Conservation (phyloP, 805 yeast species). For the Ascoidea tarda region DNA sequence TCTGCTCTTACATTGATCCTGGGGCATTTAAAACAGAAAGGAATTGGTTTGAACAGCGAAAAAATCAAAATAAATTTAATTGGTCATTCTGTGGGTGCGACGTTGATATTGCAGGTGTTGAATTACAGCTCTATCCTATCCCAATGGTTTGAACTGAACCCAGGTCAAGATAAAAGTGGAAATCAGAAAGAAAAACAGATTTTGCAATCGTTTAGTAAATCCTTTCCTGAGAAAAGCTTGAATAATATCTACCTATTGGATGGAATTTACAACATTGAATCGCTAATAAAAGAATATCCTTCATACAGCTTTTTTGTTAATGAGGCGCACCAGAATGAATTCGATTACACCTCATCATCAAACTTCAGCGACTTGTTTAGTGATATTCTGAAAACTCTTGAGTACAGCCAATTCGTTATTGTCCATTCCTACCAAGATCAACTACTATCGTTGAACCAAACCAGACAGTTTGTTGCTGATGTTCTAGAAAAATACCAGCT, state of each 20-base stretch:
- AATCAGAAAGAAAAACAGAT: constrained; percentile 4
- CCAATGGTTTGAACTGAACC: constrained; percentile 1
- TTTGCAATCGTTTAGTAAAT: neutral
- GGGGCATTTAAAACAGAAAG: constrained; percentile 4
- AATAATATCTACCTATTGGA: constrained; percentile 32
- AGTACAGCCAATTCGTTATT: constrained; percentile 18
- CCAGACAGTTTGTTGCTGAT: constrained; percentile 24
- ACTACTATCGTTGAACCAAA: constrained; percentile 38
- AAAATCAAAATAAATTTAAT: constrained; percentile 22
- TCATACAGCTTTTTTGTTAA: constrained; percentile 38
- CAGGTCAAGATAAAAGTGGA: constrained; percentile 8
- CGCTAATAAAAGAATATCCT: constrained; percentile 47
- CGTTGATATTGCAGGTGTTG: constrained; percentile 41
- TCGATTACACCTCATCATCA: constrained; percentile 12
- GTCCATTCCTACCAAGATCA: constrained; percentile 60
- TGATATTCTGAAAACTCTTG: constrained; percentile 1
- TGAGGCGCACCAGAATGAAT: constrained; percentile 35
- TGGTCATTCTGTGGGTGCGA: constrained; percentile 82
- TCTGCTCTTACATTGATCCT: constrained; percentile 20
- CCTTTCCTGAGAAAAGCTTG: constrained; percentile 1
- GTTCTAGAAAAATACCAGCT: constrained; percentile 4
- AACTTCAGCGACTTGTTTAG: constrained; percentile 8
- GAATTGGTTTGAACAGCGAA: constrained; percentile 10
- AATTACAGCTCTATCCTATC: constrained; percentile 12
- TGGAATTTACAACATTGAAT: constrained; percentile 50